Base-by-base conservation (phyloP, 2,329 filamentous ascomycete species). In the Lithohypha guttulata region DNA sequence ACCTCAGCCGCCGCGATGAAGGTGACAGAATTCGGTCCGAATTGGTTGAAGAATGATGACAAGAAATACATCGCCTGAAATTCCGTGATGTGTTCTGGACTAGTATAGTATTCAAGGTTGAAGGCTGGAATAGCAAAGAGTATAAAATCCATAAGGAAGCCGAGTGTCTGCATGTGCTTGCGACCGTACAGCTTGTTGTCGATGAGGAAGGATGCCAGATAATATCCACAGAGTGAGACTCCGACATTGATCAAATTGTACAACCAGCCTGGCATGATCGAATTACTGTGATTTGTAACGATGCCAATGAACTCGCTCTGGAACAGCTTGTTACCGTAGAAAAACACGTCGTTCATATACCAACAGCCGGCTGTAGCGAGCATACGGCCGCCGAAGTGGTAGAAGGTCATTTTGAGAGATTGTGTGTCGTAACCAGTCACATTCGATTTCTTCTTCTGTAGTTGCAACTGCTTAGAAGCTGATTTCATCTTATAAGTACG, bases 251-350 rank as follows among this genome's bases (percentile, higher is more conserved):
- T 72, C 58, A 96, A 63, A 65, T 91, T 94, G 80, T 86, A 96
- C 32, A 84, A 69, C 89, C 89, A 96, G 44, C 73, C 79, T 22
- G 79, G 79, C 75, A 94, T 82, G 58, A 95, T 75, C 6, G 82
- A 85, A 23, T 68, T 63, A 47, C 76, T 73, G 49, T 72, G 63
- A 38, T 77, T 71, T 39, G 79, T 82, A 51, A 95, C 79, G 56
- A 91, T 81, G 21, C 67, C 68, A 64, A 95, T 94, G 65, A 95
- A 95, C 58, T 89, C 75, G 46, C 74, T 75, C 65, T 94, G 87
- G 74, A 95, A 95, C 39, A 95, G 79, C 73, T 94, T 95, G 79
- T 94, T 95, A 53, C 89, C 89, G 68, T 96, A 96, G 70, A 96
- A 96, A 73, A 96, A 95, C 50, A 96, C 81, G 56, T 96, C 89